These are phyloP conservation scores for Alternaria arbusti DNA, from an alignment of 2,329 filamentous ascomycete genomes.

Conservation along the genomic window DNA sequence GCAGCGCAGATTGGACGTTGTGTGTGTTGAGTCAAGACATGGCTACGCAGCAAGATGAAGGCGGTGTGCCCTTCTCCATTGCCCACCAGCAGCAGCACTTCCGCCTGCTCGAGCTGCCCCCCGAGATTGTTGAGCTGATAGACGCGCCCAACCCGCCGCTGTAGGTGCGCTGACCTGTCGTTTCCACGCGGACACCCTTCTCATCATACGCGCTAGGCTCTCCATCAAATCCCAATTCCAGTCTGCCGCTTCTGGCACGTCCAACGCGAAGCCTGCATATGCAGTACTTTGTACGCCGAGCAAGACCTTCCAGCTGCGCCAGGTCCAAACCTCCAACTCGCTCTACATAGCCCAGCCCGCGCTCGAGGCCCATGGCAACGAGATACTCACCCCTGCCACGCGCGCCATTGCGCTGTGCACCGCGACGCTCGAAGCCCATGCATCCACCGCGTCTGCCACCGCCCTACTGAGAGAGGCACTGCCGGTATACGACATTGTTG, in stretches of 20 bases:
- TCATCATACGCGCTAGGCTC: slow-evolving; percentile 40
- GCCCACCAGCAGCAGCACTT: slow-evolving; percentile 59
- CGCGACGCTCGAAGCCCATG: slow-evolving; percentile 53
- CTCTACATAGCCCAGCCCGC: slow-evolving; percentile 60
- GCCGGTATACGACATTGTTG: slow-evolving; percentile 47
- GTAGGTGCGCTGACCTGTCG: slow-evolving; percentile 43
- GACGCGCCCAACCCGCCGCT: slow-evolving; percentile 53
- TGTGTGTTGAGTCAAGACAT: slow-evolving; percentile 22
- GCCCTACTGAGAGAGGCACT: slow-evolving; percentile 47
- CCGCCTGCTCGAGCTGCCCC: slow-evolving; percentile 66
- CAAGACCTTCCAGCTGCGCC: slow-evolving; percentile 65
- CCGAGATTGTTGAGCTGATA: slow-evolving; percentile 62
- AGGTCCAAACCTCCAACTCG: slow-evolving; percentile 71
- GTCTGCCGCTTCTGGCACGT: slow-evolving; percentile 22
- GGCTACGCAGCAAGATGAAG: slow-evolving; percentile 52
- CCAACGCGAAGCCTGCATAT: slow-evolving; percentile 48
- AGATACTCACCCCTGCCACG: slow-evolving; percentile 41
- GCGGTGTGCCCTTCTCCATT: slow-evolving; percentile 53
- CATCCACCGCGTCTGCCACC: slow-evolving; percentile 43
- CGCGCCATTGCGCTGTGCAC: slow-evolving; percentile 54
- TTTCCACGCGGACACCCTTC: slow-evolving; percentile 23
- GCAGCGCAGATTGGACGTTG: background rate
- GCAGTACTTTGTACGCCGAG: slow-evolving; percentile 66
- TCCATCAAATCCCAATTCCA: slow-evolving; percentile 44
- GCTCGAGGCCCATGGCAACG: slow-evolving; percentile 47